Base-by-base conservation (phyloP, 805 yeast species). In the Suhomyces faveliae region DNA sequence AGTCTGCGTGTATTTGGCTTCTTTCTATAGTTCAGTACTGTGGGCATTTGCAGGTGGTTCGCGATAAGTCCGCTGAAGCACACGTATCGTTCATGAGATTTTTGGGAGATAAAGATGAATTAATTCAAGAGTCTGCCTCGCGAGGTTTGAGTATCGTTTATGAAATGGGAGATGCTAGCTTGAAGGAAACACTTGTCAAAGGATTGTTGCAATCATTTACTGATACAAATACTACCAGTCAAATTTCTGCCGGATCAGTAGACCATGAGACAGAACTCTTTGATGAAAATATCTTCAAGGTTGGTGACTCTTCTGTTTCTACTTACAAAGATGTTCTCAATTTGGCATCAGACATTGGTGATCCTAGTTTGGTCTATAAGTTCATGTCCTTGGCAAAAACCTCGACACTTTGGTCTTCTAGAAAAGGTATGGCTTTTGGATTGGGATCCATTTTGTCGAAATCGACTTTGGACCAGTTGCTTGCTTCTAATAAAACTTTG, bases 351-450 rank as follows among this genome's bases (percentile, higher is more conserved):
- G 99, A 92, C 61, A 95, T 90, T 8, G 98, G 98, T 23, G 97
- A 92, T 65, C 96, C 98, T 11, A 80, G 94, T 54, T 77, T 92
- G 54, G 97, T 92, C 4, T 92, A 92, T 67, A 88, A 89, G 61
- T 92, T 92, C 63, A 89, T 92, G 97, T 83, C 96, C 0, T 69
- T 92, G 48, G 96, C 97, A 0, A 85, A 88, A 52, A 85, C 84
- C 45, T 88, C 96, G 0, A 83, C 94, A 0, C 67, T 91, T 17
- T 92, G 99, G 99, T 80, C 95, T 0, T 87, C 97, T 0, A 76
- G 96, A 62, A 88, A 87, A 54, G 99, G 98, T 44, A 83, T 90
- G 58, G 98, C 98, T 0, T 92, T 88, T 70, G 97, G 98, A 0
- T 73, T 92, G 30, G 92, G 96, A 8, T 83, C 89, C 0, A 84